Base-by-base conservation (phyloP, 345 rosid genomes). In the Eucalyptus tenuipes region DNA sequence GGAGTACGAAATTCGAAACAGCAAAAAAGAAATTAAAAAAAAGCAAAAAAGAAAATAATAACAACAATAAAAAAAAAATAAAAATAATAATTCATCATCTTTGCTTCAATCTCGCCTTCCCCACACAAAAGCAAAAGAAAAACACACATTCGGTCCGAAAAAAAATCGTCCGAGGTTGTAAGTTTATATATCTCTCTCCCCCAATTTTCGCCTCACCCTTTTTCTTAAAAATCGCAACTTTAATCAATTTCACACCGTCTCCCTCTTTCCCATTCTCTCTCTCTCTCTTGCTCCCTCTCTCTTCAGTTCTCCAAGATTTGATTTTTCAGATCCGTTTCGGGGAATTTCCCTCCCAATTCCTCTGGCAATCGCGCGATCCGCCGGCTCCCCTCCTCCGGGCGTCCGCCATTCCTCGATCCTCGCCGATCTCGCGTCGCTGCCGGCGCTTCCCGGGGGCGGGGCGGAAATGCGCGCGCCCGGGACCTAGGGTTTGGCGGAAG, bases 391-490 rank as follows among this genome's bases (percentile, higher is more conserved):
- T 75, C 47, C 37, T 37, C 29, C 24, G 29, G 47, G 47, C 22
- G 24, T 12, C 47, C 75, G 27, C 82, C 82, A 75, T 75, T 75
- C 24, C 14, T 40, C 45, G 47, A 75, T 75, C 13, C 82, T 40
- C 27, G 47, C 13, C 42, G 47, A 37, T 75, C 82, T 75, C 82
- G 13, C 47, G 42, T 10, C 80, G 80, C 80, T 68, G 80, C 44
- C 40, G 44, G 44, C 40, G 80, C 80, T 17, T 12, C 80, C 20
- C 33, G 52, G 64, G 13, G n/a, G n/a, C n/a, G n/a, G 40, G 37
- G 59, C 20, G 87, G 14, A 88, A 91, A 93, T 95, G 95, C 88
- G 88, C 79, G 89, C 90, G 96, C 95, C 94, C 96, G 93, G 91
- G 93, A 92, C 87, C 91, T 91, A 93, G 93, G 93, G 93, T 92